Percentiles rank a stretch among this genome's conserved stretches.
Conservation (phyloP, 345 rosid species). For the Eucalyptus erythrocorys region DNA sequence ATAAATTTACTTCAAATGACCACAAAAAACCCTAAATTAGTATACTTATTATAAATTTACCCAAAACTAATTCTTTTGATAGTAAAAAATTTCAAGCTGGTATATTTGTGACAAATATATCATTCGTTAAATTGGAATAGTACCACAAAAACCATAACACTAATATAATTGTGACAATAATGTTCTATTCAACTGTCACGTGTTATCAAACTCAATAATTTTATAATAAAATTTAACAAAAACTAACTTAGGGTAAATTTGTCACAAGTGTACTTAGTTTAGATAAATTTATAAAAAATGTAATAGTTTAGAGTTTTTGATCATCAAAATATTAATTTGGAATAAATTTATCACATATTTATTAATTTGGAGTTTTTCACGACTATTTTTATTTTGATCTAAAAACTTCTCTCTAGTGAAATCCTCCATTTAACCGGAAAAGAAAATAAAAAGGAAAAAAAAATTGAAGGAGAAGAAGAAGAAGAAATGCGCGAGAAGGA, state of each 20-base stretch:
- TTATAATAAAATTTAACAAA: fast-evolving
- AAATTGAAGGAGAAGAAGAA: not conserved
- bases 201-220: fast-evolving
- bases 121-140: fast-evolving
- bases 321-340: fast-evolving
- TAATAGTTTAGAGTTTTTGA: fast-evolving
- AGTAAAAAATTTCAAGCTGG: fast-evolving
- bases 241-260: fast-evolving
- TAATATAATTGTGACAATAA: no score
- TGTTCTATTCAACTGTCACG: fast-evolving
- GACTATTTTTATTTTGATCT: no score
- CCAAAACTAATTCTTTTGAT: fast-evolving
- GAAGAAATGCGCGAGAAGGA: not conserved
- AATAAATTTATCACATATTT: no score
- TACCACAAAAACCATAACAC: no score
- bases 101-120: no score
- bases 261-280: fast-evolving
- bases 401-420: not conserved
- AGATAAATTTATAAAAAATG: fast-evolving
- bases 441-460: not conserved
- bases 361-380: fast-evolving
- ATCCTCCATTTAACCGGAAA: not conserved
- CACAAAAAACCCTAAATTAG: fast-evolving
- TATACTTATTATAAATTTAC: fast-evolving
- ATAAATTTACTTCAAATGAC: no score